Evolutionary conservation across 306 rosid species (phyloP).

Genomic region (Cicer cuneatum): DNA sequence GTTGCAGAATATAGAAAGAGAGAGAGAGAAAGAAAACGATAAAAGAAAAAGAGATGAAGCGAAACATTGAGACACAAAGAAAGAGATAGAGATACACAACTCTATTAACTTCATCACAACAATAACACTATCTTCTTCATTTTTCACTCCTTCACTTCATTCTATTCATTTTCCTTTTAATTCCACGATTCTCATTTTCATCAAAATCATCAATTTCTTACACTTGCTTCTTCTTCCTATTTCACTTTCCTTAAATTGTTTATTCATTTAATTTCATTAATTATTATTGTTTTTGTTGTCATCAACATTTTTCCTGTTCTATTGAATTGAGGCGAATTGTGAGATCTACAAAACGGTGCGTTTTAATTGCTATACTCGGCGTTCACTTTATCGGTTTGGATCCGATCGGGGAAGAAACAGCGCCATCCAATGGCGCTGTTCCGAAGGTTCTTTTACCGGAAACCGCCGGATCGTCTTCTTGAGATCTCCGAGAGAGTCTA

Average conservation of each 20-base stretch:
- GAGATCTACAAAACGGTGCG: constrained; percentile 55
- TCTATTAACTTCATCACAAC: constrained; percentile 9
- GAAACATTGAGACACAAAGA: constrained; percentile 14
- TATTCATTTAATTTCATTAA: neutral
- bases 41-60: neutral
- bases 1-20: constrained; percentile 22
- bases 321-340: neutral
- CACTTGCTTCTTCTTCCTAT: neutral
- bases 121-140: constrained; percentile 20
- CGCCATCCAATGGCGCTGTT: constrained; percentile 99
- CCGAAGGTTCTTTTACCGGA: constrained; percentile 88
- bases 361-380: constrained; percentile 45
- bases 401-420: constrained; percentile 78
- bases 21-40: neutral
- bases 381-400: constrained; percentile 66
- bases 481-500: constrained; percentile 97
- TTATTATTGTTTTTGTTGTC: neutral
- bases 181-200: neutral
- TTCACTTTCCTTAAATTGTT: neutral
- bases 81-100: constrained; percentile 26
- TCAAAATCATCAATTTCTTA: neutral
- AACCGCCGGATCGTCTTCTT: constrained; percentile 99
- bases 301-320: constrained; percentile 15
- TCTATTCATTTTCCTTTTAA: neutral
- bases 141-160: constrained; percentile 54